These are phyloP conservation scores for Malus fusca DNA, from an alignment of 306 rosid species.

Conservation along the genomic window DNA sequence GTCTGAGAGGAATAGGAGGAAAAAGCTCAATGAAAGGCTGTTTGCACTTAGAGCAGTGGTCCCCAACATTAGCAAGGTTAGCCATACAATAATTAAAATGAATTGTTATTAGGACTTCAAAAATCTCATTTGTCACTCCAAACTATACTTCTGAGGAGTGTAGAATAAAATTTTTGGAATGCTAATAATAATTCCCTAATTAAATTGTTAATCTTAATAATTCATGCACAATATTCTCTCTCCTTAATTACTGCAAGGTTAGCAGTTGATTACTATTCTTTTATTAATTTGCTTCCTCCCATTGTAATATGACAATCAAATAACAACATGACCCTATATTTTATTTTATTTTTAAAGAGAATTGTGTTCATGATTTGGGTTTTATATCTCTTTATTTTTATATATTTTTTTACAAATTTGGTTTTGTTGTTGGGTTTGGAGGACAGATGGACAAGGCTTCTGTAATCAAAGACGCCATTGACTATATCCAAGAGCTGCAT, in stretches of 20 bases:
- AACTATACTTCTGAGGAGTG: fast-evolving
- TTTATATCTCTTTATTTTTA: not conserved
- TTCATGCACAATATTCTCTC: not conserved
- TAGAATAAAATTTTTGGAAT: too few species aligned
- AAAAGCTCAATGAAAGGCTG: conserved; percentile 84
- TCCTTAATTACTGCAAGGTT: not conserved
- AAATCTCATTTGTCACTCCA: fast-evolving
- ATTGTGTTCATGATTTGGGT: not conserved
- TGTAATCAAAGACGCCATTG: conserved; percentile 85
- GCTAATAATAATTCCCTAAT: too few species aligned
- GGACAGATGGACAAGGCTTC: conserved; percentile 97
- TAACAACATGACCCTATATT: not conserved
- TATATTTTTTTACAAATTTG: not conserved
- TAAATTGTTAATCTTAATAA: not conserved
- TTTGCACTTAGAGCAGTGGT: conserved; percentile 92
- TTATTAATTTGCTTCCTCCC: not conserved
- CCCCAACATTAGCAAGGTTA: conserved; percentile 87
- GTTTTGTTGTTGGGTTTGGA: not conserved
- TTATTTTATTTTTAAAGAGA: not conserved
- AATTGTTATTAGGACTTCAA: too few species aligned
- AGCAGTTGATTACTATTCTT: not conserved
- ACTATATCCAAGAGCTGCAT: conserved; percentile 64
- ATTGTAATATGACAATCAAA: not conserved
- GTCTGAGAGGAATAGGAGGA: conserved; percentile 87
- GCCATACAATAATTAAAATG: not conserved